phyloP scores from a whole-genome alignment of 2,329 filamentous ascomycete species.

The Elsinoe ampelina region DNA sequence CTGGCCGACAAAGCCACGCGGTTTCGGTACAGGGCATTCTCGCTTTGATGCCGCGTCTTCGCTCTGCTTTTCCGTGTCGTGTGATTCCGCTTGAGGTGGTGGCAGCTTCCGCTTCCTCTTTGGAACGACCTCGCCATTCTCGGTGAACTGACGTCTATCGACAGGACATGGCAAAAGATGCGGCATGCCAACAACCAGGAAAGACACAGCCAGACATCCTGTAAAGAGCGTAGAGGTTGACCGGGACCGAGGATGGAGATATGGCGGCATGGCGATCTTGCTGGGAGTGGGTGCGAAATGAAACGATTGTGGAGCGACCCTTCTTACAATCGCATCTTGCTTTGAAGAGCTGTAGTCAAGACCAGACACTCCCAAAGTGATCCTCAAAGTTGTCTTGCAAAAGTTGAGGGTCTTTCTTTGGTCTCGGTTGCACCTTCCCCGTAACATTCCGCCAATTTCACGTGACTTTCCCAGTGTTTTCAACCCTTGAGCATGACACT shows the following conservation, averaged over 20 bases:
- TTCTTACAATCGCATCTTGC: neutral
- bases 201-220: constrained; percentile 79
- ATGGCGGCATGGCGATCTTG: constrained; percentile 55
- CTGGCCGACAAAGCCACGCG: constrained; percentile 65
- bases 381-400: neutral
- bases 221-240: constrained; percentile 93
- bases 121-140: constrained; percentile 49
- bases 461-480: neutral
- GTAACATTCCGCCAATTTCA: too few relatives aligned
- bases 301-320: too few relatives aligned
- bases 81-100: neutral
- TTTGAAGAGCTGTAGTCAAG: neutral
- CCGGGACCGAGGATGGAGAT: constrained; percentile 86
- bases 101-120: constrained; percentile 20
- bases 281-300: neutral
- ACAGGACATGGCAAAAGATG: constrained; percentile 88
- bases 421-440: neutral
- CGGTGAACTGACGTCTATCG: constrained; percentile 62
- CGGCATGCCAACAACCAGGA: constrained; percentile 83
- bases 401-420: neutral
- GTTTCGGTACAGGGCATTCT: constrained; percentile 90
- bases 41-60: constrained; percentile 34
- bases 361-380: too few relatives aligned
- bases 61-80: constrained; percentile 9
- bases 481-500: too few relatives aligned